Conservation (phyloP, 2,329 filamentous ascomycete species). For the Fusarium sp. region DNA sequence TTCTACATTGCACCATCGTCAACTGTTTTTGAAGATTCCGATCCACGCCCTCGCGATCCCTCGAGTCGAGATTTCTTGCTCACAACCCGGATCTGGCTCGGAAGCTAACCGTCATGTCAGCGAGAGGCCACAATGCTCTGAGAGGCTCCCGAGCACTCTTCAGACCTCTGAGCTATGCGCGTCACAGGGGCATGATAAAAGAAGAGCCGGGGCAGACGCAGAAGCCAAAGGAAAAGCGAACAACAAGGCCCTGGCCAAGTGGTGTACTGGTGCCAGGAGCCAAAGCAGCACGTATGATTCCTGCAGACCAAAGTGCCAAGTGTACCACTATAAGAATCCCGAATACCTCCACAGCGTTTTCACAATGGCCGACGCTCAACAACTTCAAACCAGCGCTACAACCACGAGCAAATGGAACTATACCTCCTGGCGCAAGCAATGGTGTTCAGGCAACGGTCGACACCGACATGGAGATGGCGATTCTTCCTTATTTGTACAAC, state of each 20-base stretch:
- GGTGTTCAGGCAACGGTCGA: neutral
- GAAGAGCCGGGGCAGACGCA: neutral
- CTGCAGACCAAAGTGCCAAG: neutral
- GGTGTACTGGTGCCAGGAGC: neutral
- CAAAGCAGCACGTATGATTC: neutral
- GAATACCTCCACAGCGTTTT: neutral
- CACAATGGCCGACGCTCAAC: slow-evolving; percentile 36
- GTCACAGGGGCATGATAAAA: neutral
- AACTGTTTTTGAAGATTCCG: neutral
- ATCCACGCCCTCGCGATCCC: neutral
- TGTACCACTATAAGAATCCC: neutral
- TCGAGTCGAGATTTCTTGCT: neutral
- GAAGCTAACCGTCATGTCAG: neutral
- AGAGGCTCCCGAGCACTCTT: neutral
- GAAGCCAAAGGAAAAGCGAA: neutral
- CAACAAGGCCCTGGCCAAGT: neutral
- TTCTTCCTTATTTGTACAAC: slow-evolving; percentile 40
- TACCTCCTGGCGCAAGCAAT: neutral
- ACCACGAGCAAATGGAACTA: slow-evolving; percentile 16
- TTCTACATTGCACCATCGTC: neutral
- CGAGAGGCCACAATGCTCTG: neutral
- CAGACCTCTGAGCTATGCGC: neutral
- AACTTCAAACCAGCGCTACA: slow-evolving; percentile 32
- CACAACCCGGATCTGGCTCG: no score
- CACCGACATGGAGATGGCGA: neutral